Evolutionary conservation across 306 rosid species (phyloP).

Genomic region (Macrotyloma uniflorum): DNA sequence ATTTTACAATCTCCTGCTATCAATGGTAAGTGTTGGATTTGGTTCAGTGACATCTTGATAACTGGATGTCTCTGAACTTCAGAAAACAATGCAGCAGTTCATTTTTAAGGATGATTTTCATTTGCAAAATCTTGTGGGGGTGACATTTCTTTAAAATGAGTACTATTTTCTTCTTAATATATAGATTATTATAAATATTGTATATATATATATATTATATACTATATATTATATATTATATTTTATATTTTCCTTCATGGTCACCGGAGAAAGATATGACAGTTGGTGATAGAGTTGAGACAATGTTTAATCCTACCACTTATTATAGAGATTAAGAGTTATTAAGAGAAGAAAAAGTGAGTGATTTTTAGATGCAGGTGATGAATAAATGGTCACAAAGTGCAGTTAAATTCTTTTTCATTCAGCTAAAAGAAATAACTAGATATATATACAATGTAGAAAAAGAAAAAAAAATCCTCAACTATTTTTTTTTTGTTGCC

Average conservation of each 20-base stretch:
- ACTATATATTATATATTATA: no score
- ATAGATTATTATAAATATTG: no score
- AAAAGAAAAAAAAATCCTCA: background rate
- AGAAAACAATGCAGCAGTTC: background rate
- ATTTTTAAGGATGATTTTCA: background rate
- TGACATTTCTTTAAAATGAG: background rate
- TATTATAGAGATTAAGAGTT: background rate
- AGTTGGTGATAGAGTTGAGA: background rate
- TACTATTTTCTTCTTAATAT: background rate
- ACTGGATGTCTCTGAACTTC: background rate
- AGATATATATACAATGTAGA: slow-evolving; percentile 2
- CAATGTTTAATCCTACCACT: background rate
- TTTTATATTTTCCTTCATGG: background rate
- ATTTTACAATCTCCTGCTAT: background rate
- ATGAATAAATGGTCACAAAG: background rate
- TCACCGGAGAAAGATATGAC: no score
- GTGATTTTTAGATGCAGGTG: background rate
- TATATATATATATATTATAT: no score
- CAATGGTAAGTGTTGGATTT: background rate
- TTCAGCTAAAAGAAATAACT: slow-evolving; percentile 26
- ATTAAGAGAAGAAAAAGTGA: no score
- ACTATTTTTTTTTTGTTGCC: background rate
- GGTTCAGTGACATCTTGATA: background rate
- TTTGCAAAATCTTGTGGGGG: background rate
- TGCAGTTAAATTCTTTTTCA: slow-evolving; percentile 2